Conservation (phyloP, 2,329 filamentous ascomycete species). For the Fusarium ambrosium region DNA sequence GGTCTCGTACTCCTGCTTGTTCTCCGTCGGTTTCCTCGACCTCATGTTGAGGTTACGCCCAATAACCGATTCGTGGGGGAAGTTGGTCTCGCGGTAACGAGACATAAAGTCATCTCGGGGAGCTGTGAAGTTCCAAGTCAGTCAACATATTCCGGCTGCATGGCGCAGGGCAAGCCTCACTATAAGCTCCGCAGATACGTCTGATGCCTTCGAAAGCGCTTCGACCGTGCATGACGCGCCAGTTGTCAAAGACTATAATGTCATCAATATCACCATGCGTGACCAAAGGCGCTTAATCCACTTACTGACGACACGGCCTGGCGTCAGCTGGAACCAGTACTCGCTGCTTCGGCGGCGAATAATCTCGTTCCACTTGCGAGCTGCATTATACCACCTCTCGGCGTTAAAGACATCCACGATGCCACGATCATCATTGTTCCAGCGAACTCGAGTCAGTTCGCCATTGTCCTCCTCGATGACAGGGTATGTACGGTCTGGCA, state of each 20-base stretch:
- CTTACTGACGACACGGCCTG: constrained; percentile 82
- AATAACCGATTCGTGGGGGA: constrained; percentile 55
- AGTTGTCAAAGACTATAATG: constrained; percentile 86
- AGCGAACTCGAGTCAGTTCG: constrained; percentile 74
- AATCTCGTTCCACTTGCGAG: constrained; percentile 79
- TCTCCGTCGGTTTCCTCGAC: constrained; percentile 13
- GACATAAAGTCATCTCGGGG: constrained; percentile 86
- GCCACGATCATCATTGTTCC: constrained; percentile 94
- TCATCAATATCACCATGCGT: constrained; percentile 25
- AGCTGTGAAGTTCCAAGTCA: constrained; percentile 61
- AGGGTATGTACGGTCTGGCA: constrained; percentile 77
- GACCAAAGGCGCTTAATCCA: constrained; percentile 28
- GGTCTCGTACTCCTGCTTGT: constrained; percentile 5
- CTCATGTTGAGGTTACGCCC: constrained; percentile 51
- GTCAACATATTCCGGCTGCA: neutral
- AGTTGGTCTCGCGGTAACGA: constrained; percentile 70
- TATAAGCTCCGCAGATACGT: constrained; percentile 91
- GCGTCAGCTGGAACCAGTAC: constrained; percentile 85
- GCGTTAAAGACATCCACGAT: constrained; percentile 61
- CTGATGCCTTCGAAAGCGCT: constrained; percentile 85
- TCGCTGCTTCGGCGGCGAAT: constrained; percentile 75
- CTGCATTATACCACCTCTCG: constrained; percentile 82
- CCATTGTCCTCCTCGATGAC: constrained; percentile 74
- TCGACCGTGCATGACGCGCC: constrained; percentile 91
- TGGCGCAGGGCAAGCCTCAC: constrained; percentile 64